Evolutionary conservation across 768 basidiomycete species (phyloP), one percentile per base, ranked within the genome.

Genomic region (Tylopilus rubrobrunneus): DNA sequence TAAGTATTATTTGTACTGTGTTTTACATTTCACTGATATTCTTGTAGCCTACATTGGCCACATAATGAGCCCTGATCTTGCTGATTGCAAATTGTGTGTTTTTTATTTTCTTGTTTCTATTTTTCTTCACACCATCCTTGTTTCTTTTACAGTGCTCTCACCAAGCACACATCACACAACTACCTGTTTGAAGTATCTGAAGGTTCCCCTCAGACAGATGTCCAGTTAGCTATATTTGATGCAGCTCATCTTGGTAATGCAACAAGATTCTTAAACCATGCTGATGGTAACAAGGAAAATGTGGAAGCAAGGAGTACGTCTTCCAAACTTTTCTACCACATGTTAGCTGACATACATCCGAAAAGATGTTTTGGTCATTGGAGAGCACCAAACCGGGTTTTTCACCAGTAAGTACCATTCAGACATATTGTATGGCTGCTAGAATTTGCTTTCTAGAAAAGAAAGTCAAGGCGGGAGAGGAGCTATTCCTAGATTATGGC

Each of bases 181-280:
- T 77, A 77, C 50, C 41, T 68, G 17, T 77, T 77, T 56, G 64
- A 62, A 3, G 19, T 56, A 25, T 51, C 40, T 14, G 34, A 15
- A 34, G 34, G 53, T 34, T 5, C 3, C 25, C 25, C 25, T 5
- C 23, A 33, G 45, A 52, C 0, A 6, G 28, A 36, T 2, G 1
- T n/a, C 2, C 5, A 34, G 0, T 10, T 53, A 1, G 34, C 31
- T 8, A 9, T 62, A 39, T 50, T 61, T 39, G 79, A 81, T 66
- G 74, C 78, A 21, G 71, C 70, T n/a, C 52, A 59, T 10, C 52
- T 73, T 11, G 77, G 79, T 0, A 79, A 81, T 62, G 65, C 71
- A 41, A 77, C 73, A 0, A 66, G 79, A 31, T 81, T 72, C 50
- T 55, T 80, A 2, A 81, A 81, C 56, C 74, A 77, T 49, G 43